A percentile compares a stretch with the other conserved stretches of the same genome.
phyloP scores from a whole-genome alignment of 768 basidiomycete genomes.

The Boletus vermiculosoides region DNA sequence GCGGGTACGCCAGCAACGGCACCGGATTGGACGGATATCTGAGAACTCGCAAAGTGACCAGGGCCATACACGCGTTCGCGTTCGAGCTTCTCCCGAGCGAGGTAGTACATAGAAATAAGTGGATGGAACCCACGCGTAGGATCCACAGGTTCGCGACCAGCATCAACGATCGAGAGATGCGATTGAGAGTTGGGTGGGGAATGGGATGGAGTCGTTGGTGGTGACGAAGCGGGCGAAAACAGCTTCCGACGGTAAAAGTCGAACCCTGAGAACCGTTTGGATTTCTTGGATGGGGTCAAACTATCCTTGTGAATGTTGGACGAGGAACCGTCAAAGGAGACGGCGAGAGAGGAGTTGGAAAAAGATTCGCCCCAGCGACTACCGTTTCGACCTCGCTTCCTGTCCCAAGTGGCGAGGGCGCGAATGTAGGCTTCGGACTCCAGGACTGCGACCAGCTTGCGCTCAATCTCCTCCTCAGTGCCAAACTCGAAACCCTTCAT shows the following conservation, averaged over 20 bases:
- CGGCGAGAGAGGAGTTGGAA: conserved; percentile 68
- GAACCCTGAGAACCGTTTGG: conserved; percentile 90
- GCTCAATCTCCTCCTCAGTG: conserved; percentile 80
- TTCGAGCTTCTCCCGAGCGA: conserved; percentile 94
- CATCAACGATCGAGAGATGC: conserved; percentile 50
- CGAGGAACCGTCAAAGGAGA: conserved; percentile 54
- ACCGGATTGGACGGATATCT: conserved; percentile 57
- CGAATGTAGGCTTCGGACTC: conserved; percentile 74
- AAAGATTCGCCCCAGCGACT: conserved; percentile 52
- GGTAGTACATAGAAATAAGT: conserved; percentile 92
- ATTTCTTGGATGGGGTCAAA: conserved; percentile 53
- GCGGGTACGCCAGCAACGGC: conserved; percentile 16
- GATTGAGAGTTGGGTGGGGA: conserved; percentile 63
- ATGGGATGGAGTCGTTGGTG: conserved; percentile 51
- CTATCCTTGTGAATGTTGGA: conserved; percentile 42
- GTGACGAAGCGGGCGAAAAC: conserved; percentile 56
- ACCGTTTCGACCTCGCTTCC: conserved; percentile 51
- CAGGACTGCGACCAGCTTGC: conserved; percentile 67
- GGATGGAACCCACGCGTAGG: conserved; percentile 94
- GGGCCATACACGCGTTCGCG: conserved; percentile 91
- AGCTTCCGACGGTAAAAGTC: conserved; percentile 92
- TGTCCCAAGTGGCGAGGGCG: conserved; percentile 77
- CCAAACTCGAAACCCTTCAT: conserved; percentile 99
- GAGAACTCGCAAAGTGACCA: conserved; percentile 91
- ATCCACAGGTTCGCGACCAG: conserved; percentile 57